A percentile compares a stretch with the other conserved stretches of the same genome.
phyloP scores from a whole-genome alignment of 2,329 filamentous ascomycete species.

The Didymella lethalis region DNA sequence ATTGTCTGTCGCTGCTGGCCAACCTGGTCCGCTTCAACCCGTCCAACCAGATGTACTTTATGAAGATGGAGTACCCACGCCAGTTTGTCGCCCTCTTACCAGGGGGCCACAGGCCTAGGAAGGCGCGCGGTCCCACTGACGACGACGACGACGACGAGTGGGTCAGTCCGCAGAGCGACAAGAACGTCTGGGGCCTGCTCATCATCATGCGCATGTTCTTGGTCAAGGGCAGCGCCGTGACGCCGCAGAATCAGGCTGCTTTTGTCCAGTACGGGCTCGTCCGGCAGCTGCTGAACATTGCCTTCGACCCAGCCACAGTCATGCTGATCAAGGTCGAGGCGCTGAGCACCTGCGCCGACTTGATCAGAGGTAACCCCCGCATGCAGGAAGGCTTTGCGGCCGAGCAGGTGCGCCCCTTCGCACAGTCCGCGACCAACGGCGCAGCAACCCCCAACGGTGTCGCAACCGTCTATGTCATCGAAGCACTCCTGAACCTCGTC shows the following conservation, averaged over 20 bases:
- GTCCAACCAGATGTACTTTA: constrained; percentile 92
- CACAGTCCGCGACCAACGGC: constrained; percentile 55
- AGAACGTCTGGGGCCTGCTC: constrained; percentile 90
- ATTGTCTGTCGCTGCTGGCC: constrained; percentile 88
- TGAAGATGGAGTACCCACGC: constrained; percentile 84
- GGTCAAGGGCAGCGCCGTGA: constrained; percentile 78
- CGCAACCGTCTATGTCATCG: constrained; percentile 84
- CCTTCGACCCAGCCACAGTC: constrained; percentile 77
- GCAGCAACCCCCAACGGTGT: constrained; percentile 58
- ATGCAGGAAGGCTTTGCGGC: constrained; percentile 92
- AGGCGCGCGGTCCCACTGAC: constrained; percentile 56
- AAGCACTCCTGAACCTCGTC: constrained; percentile 85
- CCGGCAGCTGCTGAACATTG: constrained; percentile 79
- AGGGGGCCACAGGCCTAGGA: constrained; percentile 62
- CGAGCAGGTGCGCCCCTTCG: constrained; percentile 74
- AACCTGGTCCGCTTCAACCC: constrained; percentile 87
- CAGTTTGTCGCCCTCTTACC: constrained; percentile 74
- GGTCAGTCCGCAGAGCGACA: constrained; percentile 79
- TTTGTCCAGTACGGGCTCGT: constrained; percentile 86
- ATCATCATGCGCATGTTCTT: constrained; percentile 88
- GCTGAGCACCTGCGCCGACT: constrained; percentile 82
- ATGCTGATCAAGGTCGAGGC: constrained; percentile 86
- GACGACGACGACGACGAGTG: constrained; percentile 68
- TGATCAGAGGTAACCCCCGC: constrained; percentile 80
- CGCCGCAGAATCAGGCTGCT: constrained; percentile 80